Percentiles rank a stretch among this genome's conserved stretches.
phyloP scores from a whole-genome alignment of 2,329 filamentous ascomycete species.

The Phyllosticta citribraziliensis region DNA sequence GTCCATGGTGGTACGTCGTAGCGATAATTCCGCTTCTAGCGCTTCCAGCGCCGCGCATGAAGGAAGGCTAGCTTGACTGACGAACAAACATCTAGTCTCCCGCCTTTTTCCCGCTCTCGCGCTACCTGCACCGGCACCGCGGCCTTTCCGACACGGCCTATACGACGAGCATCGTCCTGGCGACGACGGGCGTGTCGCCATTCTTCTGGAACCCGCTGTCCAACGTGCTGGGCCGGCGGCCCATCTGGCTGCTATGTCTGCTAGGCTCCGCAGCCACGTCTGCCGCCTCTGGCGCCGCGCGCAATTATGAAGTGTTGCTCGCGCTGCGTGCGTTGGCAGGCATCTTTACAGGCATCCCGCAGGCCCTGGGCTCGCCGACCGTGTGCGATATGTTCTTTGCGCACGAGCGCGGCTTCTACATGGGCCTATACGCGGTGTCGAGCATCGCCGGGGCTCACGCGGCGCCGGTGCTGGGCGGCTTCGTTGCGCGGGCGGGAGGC shows the following conservation, averaged over 20 bases:
- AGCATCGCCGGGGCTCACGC: constrained; percentile 9
- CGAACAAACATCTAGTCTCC: background rate
- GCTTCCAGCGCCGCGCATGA: too few species aligned
- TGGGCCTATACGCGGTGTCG: constrained; percentile 7
- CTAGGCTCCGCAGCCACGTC: background rate
- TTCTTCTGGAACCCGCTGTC: constrained; percentile 10
- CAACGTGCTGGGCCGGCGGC: constrained; percentile 4
- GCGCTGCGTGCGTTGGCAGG: background rate
- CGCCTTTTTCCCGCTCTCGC: constrained; percentile 3
- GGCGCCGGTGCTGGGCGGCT: constrained; percentile 8
- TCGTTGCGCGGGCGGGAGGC: background rate
- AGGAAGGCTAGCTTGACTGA: background rate
- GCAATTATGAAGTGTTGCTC: background rate
- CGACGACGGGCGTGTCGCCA: constrained; percentile 4
- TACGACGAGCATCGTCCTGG: background rate
- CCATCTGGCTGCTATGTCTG: constrained; percentile 2
- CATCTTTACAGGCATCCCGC: background rate
- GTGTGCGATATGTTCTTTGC: constrained; percentile 7
- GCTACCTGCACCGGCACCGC: constrained; percentile 5
- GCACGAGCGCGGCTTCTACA: constrained; percentile 8
- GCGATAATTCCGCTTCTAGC: background rate
- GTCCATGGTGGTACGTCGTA: background rate
- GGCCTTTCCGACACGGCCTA: constrained; percentile 4
- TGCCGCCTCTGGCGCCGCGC: background rate
- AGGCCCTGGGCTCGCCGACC: constrained; percentile 2